These are phyloP conservation scores for Lumnitzera littorea DNA, from an alignment of 345 rosid species.

Conservation along the genomic window DNA sequence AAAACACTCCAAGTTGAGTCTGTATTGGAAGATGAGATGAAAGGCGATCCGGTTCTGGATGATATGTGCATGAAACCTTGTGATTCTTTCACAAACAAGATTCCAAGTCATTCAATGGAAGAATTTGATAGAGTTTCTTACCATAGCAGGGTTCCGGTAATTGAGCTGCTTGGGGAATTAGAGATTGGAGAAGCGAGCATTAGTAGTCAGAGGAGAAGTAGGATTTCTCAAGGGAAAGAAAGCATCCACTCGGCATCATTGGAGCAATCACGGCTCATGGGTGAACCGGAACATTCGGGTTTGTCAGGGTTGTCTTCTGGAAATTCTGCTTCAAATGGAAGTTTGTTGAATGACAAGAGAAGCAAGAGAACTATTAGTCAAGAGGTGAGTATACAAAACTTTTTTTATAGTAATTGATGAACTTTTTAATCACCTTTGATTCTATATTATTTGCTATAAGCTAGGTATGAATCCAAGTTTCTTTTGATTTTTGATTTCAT, in stretches of 20 bases:
- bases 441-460: too few species aligned
- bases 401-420: too few species aligned
- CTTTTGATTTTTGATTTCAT: too few species aligned
- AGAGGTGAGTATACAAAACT: too few species aligned
- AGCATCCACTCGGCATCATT: conserved; percentile 19
- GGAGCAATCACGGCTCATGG: conserved; percentile 5
- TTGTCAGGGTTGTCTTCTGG: conserved; percentile 14
- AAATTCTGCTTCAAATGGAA: not conserved
- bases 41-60: not conserved
- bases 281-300: not conserved
- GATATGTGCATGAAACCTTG: conserved; percentile 1
- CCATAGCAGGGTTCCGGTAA: conserved; percentile 24
- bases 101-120: conserved; percentile 6
- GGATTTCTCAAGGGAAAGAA: conserved; percentile 17
- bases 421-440: too few species aligned
- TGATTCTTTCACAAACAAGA: conserved; percentile 5
- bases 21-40: not conserved
- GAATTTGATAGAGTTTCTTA: conserved; percentile 8
- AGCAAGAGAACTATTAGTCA: too few species aligned
- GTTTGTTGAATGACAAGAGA: too few species aligned
- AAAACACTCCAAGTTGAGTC: not conserved
- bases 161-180: conserved; percentile 46
- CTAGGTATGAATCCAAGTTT: too few species aligned
- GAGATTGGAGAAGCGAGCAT: conserved; percentile 26
- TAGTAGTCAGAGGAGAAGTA: conserved; percentile 13